phyloP scores from a whole-genome alignment of 495 filamentous ascomycete species.

The Penicillium malachiteum region DNA sequence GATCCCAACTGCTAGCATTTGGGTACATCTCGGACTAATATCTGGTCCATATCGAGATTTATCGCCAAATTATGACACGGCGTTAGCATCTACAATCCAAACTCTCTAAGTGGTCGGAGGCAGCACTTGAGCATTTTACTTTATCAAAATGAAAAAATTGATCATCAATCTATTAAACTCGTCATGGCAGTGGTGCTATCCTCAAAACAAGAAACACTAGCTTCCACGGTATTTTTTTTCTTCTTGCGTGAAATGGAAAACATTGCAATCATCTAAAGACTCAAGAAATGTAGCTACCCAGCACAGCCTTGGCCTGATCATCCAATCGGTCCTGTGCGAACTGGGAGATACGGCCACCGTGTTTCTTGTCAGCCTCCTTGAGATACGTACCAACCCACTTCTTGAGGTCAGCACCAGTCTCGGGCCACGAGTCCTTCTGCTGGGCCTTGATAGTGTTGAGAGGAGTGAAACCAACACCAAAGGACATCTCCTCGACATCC shows the following conservation, averaged over 20 bases:
- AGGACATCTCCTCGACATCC: constrained; percentile 91
- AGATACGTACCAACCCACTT: constrained; percentile 75
- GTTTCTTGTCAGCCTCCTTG: constrained; percentile 57
- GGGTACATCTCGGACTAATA: too few relatives aligned
- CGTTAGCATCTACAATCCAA: too few relatives aligned
- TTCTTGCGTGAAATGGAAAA: background rate
- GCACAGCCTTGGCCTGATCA: constrained; percentile 52
- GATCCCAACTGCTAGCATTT: too few relatives aligned
- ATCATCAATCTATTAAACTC: background rate
- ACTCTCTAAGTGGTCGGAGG: too few relatives aligned
- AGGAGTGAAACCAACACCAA: constrained; percentile 89
- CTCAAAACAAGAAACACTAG: background rate
- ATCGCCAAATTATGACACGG: too few relatives aligned
- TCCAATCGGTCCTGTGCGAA: constrained; percentile 60
- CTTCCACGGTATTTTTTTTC: background rate
- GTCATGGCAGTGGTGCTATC: constrained; percentile 2
- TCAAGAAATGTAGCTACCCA: constrained; percentile 57
- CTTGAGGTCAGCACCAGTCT: constrained; percentile 72
- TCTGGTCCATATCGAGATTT: too few relatives aligned
- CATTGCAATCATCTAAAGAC: background rate
- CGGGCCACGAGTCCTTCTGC: constrained; percentile 73
- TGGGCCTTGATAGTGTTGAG: constrained; percentile 80
- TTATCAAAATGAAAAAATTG: too few relatives aligned
- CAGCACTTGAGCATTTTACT: too few relatives aligned
- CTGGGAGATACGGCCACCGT: constrained; percentile 51